Percentiles rank a stretch among this genome's conserved stretches.
Conservation (phyloP, 2,329 filamentous ascomycete genomes). For the Exophiala sideris region DNA sequence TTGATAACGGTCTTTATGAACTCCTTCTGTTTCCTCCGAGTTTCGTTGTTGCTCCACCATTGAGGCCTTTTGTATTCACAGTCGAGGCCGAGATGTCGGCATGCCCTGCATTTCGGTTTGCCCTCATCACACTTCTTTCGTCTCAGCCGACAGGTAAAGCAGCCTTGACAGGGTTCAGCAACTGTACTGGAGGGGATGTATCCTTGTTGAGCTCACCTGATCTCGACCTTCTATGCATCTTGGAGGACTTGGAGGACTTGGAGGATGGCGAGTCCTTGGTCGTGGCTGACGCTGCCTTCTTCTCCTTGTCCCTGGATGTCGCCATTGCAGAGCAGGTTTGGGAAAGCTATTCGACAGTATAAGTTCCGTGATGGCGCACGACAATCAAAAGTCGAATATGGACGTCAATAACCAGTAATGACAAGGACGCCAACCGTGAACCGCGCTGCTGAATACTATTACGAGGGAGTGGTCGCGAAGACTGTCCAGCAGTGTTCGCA, state of each 20-base stretch:
- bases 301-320: slow-evolving; percentile 22
- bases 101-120: slow-evolving; percentile 62
- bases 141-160: slow-evolving; percentile 65
- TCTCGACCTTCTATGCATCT: slow-evolving; percentile 91
- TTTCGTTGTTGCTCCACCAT: slow-evolving; percentile 96
- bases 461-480: slow-evolving; percentile 35
- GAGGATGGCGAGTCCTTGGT: slow-evolving; percentile 34
- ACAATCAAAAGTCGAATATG: neutral
- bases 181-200: neutral
- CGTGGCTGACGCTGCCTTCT: slow-evolving; percentile 24
- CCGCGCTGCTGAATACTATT: slow-evolving; percentile 24
- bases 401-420: slow-evolving; percentile 8
- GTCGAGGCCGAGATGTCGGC: slow-evolving; percentile 69
- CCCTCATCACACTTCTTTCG: slow-evolving; percentile 69
- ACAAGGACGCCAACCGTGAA: slow-evolving; percentile 11
- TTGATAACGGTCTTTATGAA: slow-evolving; percentile 97
- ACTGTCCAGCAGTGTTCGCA: slow-evolving; percentile 42
- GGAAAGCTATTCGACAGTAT: neutral
- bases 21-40: slow-evolving; percentile 83
- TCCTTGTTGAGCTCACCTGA: slow-evolving; percentile 68
- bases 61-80: slow-evolving; percentile 96
- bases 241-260: slow-evolving; percentile 61
- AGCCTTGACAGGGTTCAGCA: slow-evolving; percentile 45
- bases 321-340: slow-evolving; percentile 17
- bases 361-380: neutral